Evolutionary conservation across 2,329 filamentous ascomycete genomes (phyloP).

Genomic region (Talaromyces sp.): DNA sequence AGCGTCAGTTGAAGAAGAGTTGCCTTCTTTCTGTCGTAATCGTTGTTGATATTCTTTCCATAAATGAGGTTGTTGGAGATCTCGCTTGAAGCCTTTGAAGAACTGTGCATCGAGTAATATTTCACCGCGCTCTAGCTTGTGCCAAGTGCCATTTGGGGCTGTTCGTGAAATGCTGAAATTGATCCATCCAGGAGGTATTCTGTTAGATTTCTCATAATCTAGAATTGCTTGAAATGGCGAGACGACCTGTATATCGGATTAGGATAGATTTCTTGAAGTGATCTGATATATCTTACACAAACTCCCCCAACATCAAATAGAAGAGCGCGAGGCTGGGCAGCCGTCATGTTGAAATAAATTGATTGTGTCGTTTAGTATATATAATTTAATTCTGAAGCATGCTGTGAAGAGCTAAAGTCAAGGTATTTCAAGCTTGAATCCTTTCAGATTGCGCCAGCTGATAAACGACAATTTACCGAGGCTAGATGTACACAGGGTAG

Average conservation of each 20-base stretch:
- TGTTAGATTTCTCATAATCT: conserved; percentile 75
- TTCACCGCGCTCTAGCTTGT: conserved; percentile 79
- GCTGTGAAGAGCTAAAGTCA: not conserved
- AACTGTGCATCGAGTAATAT: conserved; percentile 72
- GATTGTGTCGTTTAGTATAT: not conserved
- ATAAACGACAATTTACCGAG: conserved; percentile 2
- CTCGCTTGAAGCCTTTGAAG: conserved; percentile 71
- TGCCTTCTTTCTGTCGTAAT: conserved; percentile 30
- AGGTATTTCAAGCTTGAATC: not conserved
- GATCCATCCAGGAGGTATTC: conserved; percentile 83
- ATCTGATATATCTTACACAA: conserved; percentile 66
- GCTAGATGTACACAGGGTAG: not conserved
- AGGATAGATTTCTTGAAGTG: not conserved
- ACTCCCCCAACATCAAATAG: conserved; percentile 97
- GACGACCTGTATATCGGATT: conserved; percentile 60
- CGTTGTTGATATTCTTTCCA: conserved; percentile 64
- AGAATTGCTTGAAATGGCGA: conserved; percentile 93
- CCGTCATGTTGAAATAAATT: conserved; percentile 31
- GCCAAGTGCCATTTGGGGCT: conserved; percentile 80
- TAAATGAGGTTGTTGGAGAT: conserved; percentile 64
- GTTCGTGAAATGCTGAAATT: conserved; percentile 84
- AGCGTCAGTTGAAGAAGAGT: conserved; percentile 33
- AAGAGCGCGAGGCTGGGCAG: conserved; percentile 64
- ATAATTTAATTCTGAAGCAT: not conserved
- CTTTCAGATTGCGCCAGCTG: not conserved